Percentiles rank a stretch among this genome's conserved stretches.
These are phyloP conservation scores for Alternaria conjuncta DNA, from an alignment of 2,329 filamentous ascomycete species.

Conservation along the genomic window DNA sequence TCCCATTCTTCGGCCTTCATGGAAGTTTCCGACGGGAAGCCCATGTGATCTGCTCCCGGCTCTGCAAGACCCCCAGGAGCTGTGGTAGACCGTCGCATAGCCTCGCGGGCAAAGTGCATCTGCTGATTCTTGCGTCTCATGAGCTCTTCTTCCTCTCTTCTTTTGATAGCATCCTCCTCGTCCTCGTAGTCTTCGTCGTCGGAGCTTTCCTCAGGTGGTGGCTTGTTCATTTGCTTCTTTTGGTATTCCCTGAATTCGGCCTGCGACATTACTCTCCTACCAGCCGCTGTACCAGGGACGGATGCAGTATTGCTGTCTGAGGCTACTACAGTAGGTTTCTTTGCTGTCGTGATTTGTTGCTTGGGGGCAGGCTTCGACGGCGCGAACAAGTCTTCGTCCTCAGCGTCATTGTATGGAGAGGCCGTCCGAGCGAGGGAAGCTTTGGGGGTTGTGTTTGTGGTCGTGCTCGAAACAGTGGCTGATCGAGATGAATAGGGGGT, in stretches of 20 bases:
- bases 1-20: constrained; percentile 47
- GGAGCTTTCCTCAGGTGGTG: constrained; percentile 34
- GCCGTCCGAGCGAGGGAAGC: constrained; percentile 28
- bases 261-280: constrained; percentile 42
- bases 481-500: constrained; percentile 44
- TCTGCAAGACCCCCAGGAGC: constrained; percentile 28
- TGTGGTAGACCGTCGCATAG: constrained; percentile 45
- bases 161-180: constrained; percentile 45
- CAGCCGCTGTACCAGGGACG: constrained; percentile 13
- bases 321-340: constrained; percentile 14
- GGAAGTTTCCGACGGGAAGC: constrained; percentile 46
- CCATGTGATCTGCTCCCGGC: constrained; percentile 29
- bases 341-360: constrained; percentile 1
- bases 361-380: constrained; percentile 19
- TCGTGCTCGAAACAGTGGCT: constrained; percentile 31
- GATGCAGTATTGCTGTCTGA: constrained; percentile 17
- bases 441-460: constrained; percentile 37
- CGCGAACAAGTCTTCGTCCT: constrained; percentile 44
- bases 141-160: constrained; percentile 42
- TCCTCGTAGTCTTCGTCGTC: constrained; percentile 48
- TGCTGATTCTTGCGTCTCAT: constrained; percentile 42
- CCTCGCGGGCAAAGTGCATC: constrained; percentile 42
- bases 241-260: constrained; percentile 43
- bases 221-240: constrained; percentile 31
- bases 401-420: constrained; percentile 25